Conservation (phyloP, 2,329 filamentous ascomycete species). For the Gyromitra esculenta region DNA sequence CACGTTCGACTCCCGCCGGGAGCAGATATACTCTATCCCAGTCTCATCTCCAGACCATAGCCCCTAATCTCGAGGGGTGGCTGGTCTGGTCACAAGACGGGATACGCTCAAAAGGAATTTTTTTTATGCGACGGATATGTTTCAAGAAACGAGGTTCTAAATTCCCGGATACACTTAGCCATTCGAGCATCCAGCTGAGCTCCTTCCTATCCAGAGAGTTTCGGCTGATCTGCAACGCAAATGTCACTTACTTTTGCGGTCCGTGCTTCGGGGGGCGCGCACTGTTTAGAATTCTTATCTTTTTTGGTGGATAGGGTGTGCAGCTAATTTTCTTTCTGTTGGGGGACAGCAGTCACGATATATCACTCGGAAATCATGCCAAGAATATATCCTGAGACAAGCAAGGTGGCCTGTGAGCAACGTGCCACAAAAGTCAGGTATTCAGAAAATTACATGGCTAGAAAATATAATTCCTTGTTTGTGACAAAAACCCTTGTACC, state of each 20-base stretch:
- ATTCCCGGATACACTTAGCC: slow-evolving; percentile 25
- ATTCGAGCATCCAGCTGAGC: slow-evolving; percentile 6
- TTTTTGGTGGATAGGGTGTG: neutral
- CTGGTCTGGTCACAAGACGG: slow-evolving; percentile 2
- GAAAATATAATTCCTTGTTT: neutral
- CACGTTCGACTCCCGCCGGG: neutral
- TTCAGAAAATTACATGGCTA: neutral
- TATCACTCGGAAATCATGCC: slow-evolving; percentile 6
- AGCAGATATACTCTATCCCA: neutral
- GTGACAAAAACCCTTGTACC: neutral
- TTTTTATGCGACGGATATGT: slow-evolving; percentile 5
- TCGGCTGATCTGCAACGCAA: neutral
- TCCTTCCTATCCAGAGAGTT: slow-evolving; percentile 12
- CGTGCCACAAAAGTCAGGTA: neutral
- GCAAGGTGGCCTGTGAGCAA: neutral
- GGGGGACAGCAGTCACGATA: neutral
- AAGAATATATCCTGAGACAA: neutral
- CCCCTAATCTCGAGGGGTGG: neutral
- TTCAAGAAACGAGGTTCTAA: neutral
- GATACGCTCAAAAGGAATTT: neutral
- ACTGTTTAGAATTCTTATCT: slow-evolving; percentile 7
- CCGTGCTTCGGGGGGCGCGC: neutral
- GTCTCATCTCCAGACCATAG: neutral
- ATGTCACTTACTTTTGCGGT: neutral
- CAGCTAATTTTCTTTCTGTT: neutral